Base-by-base conservation (phyloP, 805 yeast species). In the Wickerhamiella spandovensis region DNA sequence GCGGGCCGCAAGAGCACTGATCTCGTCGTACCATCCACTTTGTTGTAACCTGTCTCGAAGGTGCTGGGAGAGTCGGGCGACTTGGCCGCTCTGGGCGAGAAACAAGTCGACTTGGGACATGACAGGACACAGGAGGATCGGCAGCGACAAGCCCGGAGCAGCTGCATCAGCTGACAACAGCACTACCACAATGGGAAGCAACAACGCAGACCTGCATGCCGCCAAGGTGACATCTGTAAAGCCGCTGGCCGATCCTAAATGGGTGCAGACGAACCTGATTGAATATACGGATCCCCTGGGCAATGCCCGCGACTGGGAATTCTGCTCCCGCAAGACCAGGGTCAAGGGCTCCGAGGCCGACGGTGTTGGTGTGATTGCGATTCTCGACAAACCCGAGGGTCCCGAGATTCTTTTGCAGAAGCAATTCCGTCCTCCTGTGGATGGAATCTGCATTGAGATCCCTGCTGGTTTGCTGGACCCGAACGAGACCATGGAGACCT, bases 391-490 rank as follows among this genome's bases (percentile, higher is more conserved):
- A 24, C 67, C 75, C 6, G 64, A 67, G 17, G 74, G 74, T 20
- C 74, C 79, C 3, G 78, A 76, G 53, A 71, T 68, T 56, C 74
- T 88, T 7, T 68, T 92, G 17, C 90, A 86, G 62, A 86, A 85
- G 62, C 98, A 90, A 64, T 90, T 83, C 68, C 75, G 98, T 51
- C 96, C 97, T 1, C 97, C 98, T 1, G 84, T 83, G 2, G 82
- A 75, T 48, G 90, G 87, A 18, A 86, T 90, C 7, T 82, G 94
- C 61, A 79, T 90, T 54, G 98, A 90, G 66, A 75, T 89, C 63
- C 98, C 98, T 0, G 98, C 98, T 0, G 98, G 98, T 0, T 71
- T 90, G 54, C 76, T 92, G 42, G 98, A 90, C 64, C 86, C 89
- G 1, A 74, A 77, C 48, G 97, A 92, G 64, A 64, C 81, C 1